Conservation (phyloP, 805 yeast species). For the Candida odintsovae region DNA sequence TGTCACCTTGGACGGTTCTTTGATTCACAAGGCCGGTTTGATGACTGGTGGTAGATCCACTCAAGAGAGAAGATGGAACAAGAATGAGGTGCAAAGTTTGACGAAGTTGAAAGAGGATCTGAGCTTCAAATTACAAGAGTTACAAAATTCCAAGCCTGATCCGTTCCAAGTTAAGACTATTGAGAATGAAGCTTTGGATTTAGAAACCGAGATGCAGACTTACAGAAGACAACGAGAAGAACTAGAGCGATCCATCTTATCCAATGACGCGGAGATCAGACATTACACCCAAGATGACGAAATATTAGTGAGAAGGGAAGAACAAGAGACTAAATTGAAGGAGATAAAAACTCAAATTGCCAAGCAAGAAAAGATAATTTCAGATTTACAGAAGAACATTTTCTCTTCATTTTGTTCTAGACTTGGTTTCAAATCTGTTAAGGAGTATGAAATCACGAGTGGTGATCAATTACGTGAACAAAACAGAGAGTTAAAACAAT, state of each 20-base stretch:
- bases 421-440: conserved; percentile 48
- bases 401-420: conserved; percentile 50
- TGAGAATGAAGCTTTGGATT: conserved; percentile 45
- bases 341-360: conserved; percentile 21
- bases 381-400: conserved; percentile 36
- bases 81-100: conserved; percentile 53
- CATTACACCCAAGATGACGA: conserved; percentile 38
- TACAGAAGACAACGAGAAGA: conserved; percentile 40
- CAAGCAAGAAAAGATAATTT: conserved; percentile 24
- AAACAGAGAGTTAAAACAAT: conserved; percentile 56
- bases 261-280: conserved; percentile 43
- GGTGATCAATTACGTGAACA: conserved; percentile 52
- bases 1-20: conserved; percentile 78
- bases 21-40: conserved; percentile 78
- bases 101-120: conserved; percentile 45
- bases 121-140: conserved; percentile 35
- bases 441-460: conserved; percentile 65
- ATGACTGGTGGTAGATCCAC: conserved; percentile 85
- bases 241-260: conserved; percentile 38
- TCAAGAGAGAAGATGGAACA: conserved; percentile 63
- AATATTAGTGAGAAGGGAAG: conserved; percentile 20
- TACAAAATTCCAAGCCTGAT: conserved; percentile 42
- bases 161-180: conserved; percentile 51
- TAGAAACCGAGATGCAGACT: conserved; percentile 40
- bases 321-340: conserved; percentile 21